Percentiles rank a stretch among this genome's conserved stretches.
These are phyloP conservation scores for Irpex sp. DNA, from an alignment of 1,284 basidiomycete genomes.

Conservation along the genomic window DNA sequence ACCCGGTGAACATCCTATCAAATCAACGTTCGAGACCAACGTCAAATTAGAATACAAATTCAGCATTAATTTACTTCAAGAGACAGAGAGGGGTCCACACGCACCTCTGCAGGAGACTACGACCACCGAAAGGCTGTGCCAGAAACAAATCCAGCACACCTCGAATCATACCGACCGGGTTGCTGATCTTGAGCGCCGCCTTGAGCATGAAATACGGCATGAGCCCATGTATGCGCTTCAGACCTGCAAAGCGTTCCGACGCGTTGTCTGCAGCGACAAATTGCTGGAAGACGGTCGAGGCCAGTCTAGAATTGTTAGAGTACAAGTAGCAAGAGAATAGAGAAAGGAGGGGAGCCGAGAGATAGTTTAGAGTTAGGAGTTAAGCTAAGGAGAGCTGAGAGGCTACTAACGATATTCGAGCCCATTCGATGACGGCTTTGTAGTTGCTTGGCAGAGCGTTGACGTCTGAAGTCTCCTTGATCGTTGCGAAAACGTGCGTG, in stretches of 20 bases:
- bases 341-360: not conserved
- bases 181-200: constrained; percentile 87
- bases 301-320: constrained; percentile 47
- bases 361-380: constrained; percentile 5
- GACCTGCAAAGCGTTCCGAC: constrained; percentile 79
- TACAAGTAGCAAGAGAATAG: no score
- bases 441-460: constrained; percentile 82
- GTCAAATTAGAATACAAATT: not conserved
- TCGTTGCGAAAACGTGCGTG: constrained; percentile 79
- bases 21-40: not conserved
- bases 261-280: constrained; percentile 92
- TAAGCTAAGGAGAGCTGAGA: constrained; percentile 1
- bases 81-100: constrained; percentile 6
- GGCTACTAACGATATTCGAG: constrained; percentile 79
- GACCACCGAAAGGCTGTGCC: constrained; percentile 95
- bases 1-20: constrained; percentile 88
- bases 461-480: constrained; percentile 79
- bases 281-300: constrained; percentile 93
- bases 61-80: no score
- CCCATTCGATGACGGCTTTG: constrained; percentile 92
- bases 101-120: constrained; percentile 83
- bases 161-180: constrained; percentile 95
- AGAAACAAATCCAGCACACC: constrained; percentile 92
- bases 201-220: constrained; percentile 99
- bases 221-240: constrained; percentile 92